phyloP scores from a whole-genome alignment of 345 rosid species.

The Barbarea vulgaris region DNA sequence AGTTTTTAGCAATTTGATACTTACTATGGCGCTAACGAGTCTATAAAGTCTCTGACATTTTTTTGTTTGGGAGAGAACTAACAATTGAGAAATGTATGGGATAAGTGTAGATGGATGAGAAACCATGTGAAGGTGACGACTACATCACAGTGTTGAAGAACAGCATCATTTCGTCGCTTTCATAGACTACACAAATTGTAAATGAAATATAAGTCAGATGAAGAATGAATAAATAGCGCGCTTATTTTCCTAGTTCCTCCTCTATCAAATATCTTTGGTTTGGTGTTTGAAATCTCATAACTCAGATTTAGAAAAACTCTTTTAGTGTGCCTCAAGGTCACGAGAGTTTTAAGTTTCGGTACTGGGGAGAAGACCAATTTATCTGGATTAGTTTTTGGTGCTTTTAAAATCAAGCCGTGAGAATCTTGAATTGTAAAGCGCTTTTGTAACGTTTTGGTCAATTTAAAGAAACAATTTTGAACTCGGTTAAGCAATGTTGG shows the following conservation, averaged over 20 bases:
- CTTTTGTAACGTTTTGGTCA: background rate
- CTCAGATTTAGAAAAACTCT: background rate
- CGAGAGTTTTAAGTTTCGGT: background rate
- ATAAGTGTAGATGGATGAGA: constrained; percentile 39
- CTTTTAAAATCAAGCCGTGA: background rate
- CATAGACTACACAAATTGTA: constrained; percentile 13
- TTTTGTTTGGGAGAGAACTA: background rate
- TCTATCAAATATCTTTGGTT: too few species aligned
- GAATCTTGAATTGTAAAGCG: background rate
- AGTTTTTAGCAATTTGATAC: background rate
- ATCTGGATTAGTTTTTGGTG: background rate
- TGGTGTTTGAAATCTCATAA: constrained; percentile 6
- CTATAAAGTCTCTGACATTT: background rate
- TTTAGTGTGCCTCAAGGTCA: background rate
- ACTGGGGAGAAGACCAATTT: background rate
- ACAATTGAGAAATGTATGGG: background rate
- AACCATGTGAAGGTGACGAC: constrained; percentile 35
- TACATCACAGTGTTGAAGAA: constrained; percentile 40
- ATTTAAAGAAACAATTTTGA: background rate
- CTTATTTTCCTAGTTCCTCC: too few species aligned
- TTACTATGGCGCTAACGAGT: background rate
- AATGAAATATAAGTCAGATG: background rate
- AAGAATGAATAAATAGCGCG: too few species aligned
- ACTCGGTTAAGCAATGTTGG: background rate
- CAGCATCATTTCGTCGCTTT: constrained; percentile 28